Conservation (phyloP, 768 basidiomycete genomes). For the Lyophyllum decastes region DNA sequence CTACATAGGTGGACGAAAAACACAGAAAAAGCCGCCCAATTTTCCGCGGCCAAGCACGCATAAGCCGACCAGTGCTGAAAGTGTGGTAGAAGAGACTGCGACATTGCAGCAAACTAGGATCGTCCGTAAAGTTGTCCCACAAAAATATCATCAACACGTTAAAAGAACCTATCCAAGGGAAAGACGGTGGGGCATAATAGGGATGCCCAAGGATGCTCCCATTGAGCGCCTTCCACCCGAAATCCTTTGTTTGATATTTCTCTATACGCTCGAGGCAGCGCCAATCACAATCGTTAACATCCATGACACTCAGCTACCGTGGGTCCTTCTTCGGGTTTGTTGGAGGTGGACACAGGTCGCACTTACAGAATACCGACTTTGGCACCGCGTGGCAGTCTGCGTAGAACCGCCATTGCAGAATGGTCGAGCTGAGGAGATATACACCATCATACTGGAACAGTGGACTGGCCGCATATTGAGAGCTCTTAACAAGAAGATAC, state of each 20-base stretch:
- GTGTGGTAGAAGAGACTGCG: too few species aligned
- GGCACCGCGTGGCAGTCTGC: not conserved
- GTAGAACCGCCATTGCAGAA: not conserved
- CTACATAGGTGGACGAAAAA: too few species aligned
- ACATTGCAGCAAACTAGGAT: too few species aligned
- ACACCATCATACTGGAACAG: too few species aligned
- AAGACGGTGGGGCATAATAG: too few species aligned
- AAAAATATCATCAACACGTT: too few species aligned
- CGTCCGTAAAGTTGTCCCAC: too few species aligned
- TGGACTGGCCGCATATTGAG: not conserved
- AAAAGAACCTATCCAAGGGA: too few species aligned
- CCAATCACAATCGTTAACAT: not conserved
- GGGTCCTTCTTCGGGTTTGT: not conserved
- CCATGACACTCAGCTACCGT: not conserved
- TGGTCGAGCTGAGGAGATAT: not conserved
- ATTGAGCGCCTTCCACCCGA: not conserved
- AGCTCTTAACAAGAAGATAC: not conserved
- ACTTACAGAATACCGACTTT: not conserved
- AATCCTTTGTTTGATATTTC: not conserved
- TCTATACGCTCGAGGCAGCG: not conserved
- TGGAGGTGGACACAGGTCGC: not conserved
- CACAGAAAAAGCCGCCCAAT: too few species aligned
- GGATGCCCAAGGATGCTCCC: too few species aligned
- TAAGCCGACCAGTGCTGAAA: too few species aligned
- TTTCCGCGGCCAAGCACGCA: too few species aligned